Conservation (phyloP, 805 yeast genomes). For the Candida saitoana region DNA sequence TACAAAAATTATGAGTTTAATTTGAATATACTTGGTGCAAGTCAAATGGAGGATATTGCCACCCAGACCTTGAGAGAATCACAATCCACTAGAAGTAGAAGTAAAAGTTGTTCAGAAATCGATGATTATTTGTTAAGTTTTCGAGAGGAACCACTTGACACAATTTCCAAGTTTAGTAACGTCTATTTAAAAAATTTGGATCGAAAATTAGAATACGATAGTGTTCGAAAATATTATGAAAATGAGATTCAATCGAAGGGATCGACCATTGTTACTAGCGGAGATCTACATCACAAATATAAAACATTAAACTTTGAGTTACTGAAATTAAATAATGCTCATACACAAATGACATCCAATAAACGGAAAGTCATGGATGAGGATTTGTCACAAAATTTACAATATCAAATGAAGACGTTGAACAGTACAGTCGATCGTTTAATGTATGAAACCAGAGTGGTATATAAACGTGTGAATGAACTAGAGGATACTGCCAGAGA, state of each 20-base stretch:
- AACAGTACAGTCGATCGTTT: conserved; percentile 34
- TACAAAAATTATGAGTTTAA: conserved; percentile 10
- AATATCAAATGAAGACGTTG: conserved; percentile 26
- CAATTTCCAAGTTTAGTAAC: conserved; percentile 16
- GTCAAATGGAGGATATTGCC: conserved; percentile 3
- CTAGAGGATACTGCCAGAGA: conserved; percentile 30
- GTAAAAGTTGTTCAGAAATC: conserved; percentile 4
- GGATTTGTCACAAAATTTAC: conserved; percentile 25
- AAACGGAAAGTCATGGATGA: conserved; percentile 24
- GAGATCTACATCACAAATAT: conserved; percentile 16
- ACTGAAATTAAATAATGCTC: conserved; percentile 22
- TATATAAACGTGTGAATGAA: conserved; percentile 37
- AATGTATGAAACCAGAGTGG: conserved; percentile 38
- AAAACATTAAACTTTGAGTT: conserved; percentile 29
- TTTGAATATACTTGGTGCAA: conserved; percentile 14
- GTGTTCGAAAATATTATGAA: conserved; percentile 12
- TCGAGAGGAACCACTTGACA: conserved; percentile 7
- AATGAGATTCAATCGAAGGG: conserved; percentile 3
- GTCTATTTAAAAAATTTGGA: conserved; percentile 15
- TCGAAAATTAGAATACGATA: conserved; percentile 18
- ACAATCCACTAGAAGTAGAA: not conserved
- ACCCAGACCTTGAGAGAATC: not conserved
- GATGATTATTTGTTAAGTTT: conserved; percentile 1
- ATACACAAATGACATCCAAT: conserved; percentile 22
- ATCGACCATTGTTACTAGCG: conserved; percentile 9